A percentile compares a stretch with the other conserved stretches of the same genome.
Conservation (phyloP, 2,329 filamentous ascomycete genomes). For the Colletotrichum sp. region DNA sequence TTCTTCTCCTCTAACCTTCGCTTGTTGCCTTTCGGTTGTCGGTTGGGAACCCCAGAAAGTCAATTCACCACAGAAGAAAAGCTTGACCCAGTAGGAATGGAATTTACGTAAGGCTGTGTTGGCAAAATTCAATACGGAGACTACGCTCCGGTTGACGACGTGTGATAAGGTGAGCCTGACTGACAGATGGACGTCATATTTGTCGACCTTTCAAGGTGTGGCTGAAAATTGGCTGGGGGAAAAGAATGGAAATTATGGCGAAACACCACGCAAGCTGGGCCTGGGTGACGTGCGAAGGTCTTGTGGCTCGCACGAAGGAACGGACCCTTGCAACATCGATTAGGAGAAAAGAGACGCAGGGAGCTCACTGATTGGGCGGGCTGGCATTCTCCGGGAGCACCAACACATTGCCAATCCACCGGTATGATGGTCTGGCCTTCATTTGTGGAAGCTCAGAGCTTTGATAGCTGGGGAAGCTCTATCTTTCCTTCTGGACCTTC, state of each 20-base stretch:
- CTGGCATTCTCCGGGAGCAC: background rate
- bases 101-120: background rate
- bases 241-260: background rate
- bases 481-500: background rate
- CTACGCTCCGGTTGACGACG: conserved; percentile 1
- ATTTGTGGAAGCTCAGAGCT: background rate
- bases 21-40: background rate
- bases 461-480: background rate
- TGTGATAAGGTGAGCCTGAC: background rate
- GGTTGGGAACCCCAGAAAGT: background rate
- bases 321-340: conserved; percentile 1
- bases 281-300: conserved; percentile 11
- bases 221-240: background rate
- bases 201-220: background rate
- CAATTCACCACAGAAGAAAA: background rate
- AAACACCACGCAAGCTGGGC: background rate
- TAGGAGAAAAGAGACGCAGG: background rate
- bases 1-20: background rate
- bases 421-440: background rate
- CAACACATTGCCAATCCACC: background rate
- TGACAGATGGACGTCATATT: background rate
- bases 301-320: conserved; percentile 16
- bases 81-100: background rate
- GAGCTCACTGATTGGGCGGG: conserved; percentile 9
- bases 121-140: background rate